Base-by-base conservation (phyloP, 1,284 basidiomycete genomes). In the Anthracocystis panici-leucophaei region DNA sequence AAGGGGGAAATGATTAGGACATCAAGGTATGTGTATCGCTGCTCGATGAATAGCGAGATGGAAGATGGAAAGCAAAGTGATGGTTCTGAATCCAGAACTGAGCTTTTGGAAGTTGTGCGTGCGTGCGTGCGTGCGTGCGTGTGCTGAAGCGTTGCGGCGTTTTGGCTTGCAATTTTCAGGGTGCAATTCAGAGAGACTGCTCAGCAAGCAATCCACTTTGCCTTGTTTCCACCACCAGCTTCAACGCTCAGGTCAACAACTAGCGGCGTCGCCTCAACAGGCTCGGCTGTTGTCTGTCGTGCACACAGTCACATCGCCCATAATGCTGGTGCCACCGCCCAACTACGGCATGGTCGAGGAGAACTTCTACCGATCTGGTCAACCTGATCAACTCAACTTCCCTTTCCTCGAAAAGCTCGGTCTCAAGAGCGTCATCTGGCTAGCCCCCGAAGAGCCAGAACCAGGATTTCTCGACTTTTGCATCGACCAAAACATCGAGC, bases 321-420 rank as follows among this genome's bases (percentile, higher is more conserved):
- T 23, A 25, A 84, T 86, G 80, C 72, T 86, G 84, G 87, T 88
- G 20, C 88, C 88, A 31, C 88, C 88, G 12, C 86, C 87, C 64
- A 88, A 88, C 78, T 88, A 87, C 62, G 88, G 88, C 35, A 83
- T 88, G 75, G 87, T 88, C 55, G 88, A 88, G 79, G 88, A 88
- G 82, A 87, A 86, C 46, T 87, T 88, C 59, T 88, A 88, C 68
- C 84, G 88, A 3, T 88, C 87, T 18, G 87, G 87, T 10, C 88
- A 88, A 75, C 88, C 88, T 1, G 87, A 87, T 46, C 87, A 88
- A 70, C 86, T 88, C 73, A 88, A 88, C 81, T 88, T 88, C 67
- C 87, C 87, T 1, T 88, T 89, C 62, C 80, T 89, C 29, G 88
- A 88, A 75, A 87, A 88, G 73, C 85, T 89, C 21, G 81, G 85